A percentile compares a stretch with the other conserved stretches of the same genome.
phyloP scores from a whole-genome alignment of 768 basidiomycete genomes.

The Nidula microcarpa region DNA sequence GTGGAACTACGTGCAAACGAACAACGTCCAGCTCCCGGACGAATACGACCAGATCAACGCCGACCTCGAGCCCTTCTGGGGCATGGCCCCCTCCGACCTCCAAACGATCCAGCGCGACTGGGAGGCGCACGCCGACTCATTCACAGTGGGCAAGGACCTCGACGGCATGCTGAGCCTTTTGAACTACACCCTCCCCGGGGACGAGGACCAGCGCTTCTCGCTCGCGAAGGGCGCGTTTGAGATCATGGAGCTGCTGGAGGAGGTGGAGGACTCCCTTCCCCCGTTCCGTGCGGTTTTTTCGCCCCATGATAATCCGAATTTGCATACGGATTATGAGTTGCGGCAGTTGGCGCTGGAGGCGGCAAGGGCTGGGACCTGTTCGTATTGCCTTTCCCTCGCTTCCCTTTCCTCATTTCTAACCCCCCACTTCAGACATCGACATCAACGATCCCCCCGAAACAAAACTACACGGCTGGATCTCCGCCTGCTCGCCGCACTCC shows the following conservation, averaged over 20 bases:
- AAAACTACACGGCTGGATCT: constrained; percentile 31
- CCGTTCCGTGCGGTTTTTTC: constrained; percentile 49
- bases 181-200: constrained; percentile 21
- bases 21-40: constrained; percentile 74
- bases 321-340: constrained; percentile 31
- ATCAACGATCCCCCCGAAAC: constrained; percentile 22
- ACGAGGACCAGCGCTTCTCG: constrained; percentile 12
- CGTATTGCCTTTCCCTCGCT: constrained; percentile 7
- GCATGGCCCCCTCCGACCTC: constrained; percentile 41
- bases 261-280: constrained; percentile 36
- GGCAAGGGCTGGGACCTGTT: constrained; percentile 32
- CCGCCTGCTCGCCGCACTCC: constrained; percentile 31
- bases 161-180: constrained; percentile 21
- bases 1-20: constrained; percentile 51
- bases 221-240: constrained; percentile 24
- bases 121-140: constrained; percentile 34
- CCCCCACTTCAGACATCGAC: constrained; percentile 30
- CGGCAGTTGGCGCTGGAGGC: constrained; percentile 29
- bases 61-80: constrained; percentile 83
- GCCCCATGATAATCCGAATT: constrained; percentile 46
- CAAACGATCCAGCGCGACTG: constrained; percentile 28
- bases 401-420: not conserved
- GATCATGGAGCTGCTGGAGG: constrained; percentile 35
- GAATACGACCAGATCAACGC: constrained; percentile 74
- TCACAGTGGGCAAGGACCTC: constrained; percentile 33